These are phyloP conservation scores for Entamoeba invadens DNA, from an alignment of 208 protist genomes.

Conservation along the genomic window DNA sequence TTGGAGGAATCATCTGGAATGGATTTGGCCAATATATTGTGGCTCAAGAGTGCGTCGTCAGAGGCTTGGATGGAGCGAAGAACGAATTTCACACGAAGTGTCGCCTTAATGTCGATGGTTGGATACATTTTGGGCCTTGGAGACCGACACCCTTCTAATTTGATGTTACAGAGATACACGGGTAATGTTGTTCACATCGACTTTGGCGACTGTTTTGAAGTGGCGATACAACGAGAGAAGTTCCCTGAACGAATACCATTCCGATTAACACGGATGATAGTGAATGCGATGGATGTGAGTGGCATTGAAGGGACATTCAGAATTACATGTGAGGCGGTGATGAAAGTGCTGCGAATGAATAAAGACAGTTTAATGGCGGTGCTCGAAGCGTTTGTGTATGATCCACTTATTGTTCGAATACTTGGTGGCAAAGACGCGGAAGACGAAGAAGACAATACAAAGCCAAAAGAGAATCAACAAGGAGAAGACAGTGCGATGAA, in stretches of 20 bases:
- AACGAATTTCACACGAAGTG: constrained; percentile 86
- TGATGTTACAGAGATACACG: constrained; percentile 91
- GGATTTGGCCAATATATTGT: constrained; percentile 69
- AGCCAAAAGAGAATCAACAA: constrained; percentile 27
- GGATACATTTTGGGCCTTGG: constrained; percentile 60
- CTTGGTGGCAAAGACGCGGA: constrained; percentile 1
- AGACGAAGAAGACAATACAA: constrained; percentile 1
- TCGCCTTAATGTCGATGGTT: constrained; percentile 94
- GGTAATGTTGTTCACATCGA: constrained; percentile 98
- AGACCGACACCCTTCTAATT: constrained; percentile 95
- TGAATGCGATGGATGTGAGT: constrained; percentile 86
- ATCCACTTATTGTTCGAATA: constrained; percentile 97
- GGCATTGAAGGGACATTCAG: constrained; percentile 94
- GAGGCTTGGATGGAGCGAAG: constrained; percentile 90
- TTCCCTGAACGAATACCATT: constrained; percentile 98
- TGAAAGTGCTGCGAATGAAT: constrained; percentile 84
- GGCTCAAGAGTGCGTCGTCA: constrained; percentile 77
- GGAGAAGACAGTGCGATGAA: constrained; percentile 42
- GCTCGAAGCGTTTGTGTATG: constrained; percentile 98
- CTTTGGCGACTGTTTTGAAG: constrained; percentile 99
- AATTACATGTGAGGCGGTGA: constrained; percentile 83
- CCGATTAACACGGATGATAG: constrained; percentile 90
- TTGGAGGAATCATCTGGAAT: constrained; percentile 19
- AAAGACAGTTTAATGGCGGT: constrained; percentile 93
- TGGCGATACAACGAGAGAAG: constrained; percentile 82